A percentile compares a stretch with the other conserved stretches of the same genome.
Conservation (phyloP, 768 basidiomycete genomes). For the Lactarius sanguifluus region DNA sequence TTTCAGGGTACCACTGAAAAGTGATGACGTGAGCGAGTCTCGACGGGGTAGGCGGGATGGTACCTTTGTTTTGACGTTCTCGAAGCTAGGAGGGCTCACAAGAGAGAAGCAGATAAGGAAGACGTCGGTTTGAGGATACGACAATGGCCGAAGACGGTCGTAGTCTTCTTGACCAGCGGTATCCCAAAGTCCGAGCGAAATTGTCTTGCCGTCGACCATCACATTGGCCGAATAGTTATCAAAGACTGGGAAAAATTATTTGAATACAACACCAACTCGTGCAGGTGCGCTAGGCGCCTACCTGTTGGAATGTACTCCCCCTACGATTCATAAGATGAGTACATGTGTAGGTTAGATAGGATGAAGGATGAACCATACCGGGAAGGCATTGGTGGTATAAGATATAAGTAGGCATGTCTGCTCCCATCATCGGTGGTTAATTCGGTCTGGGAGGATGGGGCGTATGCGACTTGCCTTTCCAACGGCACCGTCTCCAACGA, state of each 20-base stretch:
- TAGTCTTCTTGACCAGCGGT: constrained; percentile 99
- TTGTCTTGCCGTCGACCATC: constrained; percentile 98
- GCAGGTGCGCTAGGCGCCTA: constrained; percentile 37
- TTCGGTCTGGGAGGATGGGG: background rate
- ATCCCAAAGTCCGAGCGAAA: constrained; percentile 98
- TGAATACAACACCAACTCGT: constrained; percentile 11
- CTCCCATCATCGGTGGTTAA: constrained; percentile 31
- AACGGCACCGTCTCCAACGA: constrained; percentile 98
- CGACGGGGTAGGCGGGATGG: background rate
- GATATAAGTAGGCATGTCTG: constrained; percentile 99
- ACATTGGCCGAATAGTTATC: constrained; percentile 99
- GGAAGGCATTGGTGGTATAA: constrained; percentile 98
- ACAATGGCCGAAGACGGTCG: constrained; percentile 94
- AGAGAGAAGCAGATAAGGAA: constrained; percentile 99
- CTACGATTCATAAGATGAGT: constrained; percentile 40
- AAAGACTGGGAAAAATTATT: constrained; percentile 60
- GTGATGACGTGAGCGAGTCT: constrained; percentile 8
- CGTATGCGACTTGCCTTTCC: constrained; percentile 70
- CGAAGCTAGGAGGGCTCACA: constrained; percentile 96
- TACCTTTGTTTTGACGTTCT: constrained; percentile 98
- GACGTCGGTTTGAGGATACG: constrained; percentile 98
- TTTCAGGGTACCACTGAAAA: constrained; percentile 90
- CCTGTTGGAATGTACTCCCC: constrained; percentile 97
- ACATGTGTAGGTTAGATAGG: constrained; percentile 17
- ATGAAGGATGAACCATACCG: constrained; percentile 51